Conservation (phyloP, 805 yeast species). For the Candida silvatica region DNA sequence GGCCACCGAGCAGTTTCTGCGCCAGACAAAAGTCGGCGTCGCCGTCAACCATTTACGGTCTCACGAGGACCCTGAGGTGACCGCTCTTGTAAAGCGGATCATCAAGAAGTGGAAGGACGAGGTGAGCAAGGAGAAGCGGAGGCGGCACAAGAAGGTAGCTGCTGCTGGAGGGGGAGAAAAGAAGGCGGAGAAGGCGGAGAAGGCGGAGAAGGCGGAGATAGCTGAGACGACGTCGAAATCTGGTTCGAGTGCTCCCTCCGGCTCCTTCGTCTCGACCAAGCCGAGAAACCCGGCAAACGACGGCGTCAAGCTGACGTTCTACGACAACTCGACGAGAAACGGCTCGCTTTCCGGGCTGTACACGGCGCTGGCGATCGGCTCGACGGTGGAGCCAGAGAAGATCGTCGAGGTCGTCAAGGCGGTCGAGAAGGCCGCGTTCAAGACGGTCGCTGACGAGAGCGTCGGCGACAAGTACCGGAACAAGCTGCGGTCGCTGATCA, state of each 20-base stretch:
- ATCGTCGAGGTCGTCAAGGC: slow-evolving; percentile 57
- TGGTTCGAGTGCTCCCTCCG: background rate
- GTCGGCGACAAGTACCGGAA: slow-evolving; percentile 61
- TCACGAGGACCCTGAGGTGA: slow-evolving; percentile 56
- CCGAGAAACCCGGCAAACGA: slow-evolving; percentile 80
- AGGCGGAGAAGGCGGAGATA: background rate
- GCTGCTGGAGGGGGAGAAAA: slow-evolving; percentile 7
- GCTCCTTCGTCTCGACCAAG: slow-evolving; percentile 23
- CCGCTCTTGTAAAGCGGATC: slow-evolving; percentile 68
- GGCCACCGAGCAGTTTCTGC: slow-evolving; percentile 77
- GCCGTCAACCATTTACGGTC: slow-evolving; percentile 85
- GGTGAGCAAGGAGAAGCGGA: slow-evolving; percentile 57
- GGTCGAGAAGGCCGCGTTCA: slow-evolving; percentile 67
- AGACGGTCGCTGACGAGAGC: slow-evolving; percentile 47
- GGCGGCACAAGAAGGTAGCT: slow-evolving; percentile 4
- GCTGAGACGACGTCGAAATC: background rate
- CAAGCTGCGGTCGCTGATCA: slow-evolving; percentile 76
- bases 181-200: slow-evolving; percentile 3
- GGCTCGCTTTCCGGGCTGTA: slow-evolving; percentile 77
- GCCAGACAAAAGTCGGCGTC: slow-evolving; percentile 96
- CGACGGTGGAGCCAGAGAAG: slow-evolving; percentile 39
- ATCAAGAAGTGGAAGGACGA: slow-evolving; percentile 87
- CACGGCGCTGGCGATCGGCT: slow-evolving; percentile 81
- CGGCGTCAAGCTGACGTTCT: slow-evolving; percentile 60
- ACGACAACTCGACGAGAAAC: slow-evolving; percentile 76